Percentiles rank a stretch among this genome's conserved stretches.
phyloP scores from a whole-genome alignment of 352 stramenopile genomes.

The Globisporangium heterothallicum region DNA sequence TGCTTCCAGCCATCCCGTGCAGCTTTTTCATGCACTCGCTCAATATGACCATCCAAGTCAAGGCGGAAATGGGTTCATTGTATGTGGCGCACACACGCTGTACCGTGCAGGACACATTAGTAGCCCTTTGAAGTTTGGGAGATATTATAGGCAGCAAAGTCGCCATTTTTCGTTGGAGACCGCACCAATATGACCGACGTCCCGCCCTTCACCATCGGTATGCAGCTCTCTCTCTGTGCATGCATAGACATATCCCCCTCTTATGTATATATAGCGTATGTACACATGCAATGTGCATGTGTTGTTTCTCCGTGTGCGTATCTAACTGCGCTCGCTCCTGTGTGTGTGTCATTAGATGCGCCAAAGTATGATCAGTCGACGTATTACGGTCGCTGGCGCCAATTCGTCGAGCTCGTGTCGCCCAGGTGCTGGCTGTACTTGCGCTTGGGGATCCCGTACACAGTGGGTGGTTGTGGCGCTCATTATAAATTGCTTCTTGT shows the following conservation, averaged over 20 bases:
- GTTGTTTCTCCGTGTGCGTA: neutral
- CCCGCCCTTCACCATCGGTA: conserved; percentile 39
- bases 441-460: no score
- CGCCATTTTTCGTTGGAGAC: no score
- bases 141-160: no score
- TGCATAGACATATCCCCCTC: neutral
- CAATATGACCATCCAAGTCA: neutral
- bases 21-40: neutral
- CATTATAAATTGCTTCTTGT: neutral
- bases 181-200: conserved; percentile 15
- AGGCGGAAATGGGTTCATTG: neutral
- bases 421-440: no score
- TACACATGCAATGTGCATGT: neutral
- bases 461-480: no score
- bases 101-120: neutral
- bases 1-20: no score
- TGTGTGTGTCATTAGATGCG: conserved; percentile 28
- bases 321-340: neutral
- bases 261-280: neutral
- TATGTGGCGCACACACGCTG: neutral
- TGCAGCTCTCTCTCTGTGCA: neutral
- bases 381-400: conserved; percentile 78
- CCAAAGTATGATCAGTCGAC: conserved; percentile 83
- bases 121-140: neutral
- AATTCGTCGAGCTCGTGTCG: conserved; percentile 82